phyloP scores from a whole-genome alignment of 2,329 filamentous ascomycete species.

The Cadophora gregata region DNA sequence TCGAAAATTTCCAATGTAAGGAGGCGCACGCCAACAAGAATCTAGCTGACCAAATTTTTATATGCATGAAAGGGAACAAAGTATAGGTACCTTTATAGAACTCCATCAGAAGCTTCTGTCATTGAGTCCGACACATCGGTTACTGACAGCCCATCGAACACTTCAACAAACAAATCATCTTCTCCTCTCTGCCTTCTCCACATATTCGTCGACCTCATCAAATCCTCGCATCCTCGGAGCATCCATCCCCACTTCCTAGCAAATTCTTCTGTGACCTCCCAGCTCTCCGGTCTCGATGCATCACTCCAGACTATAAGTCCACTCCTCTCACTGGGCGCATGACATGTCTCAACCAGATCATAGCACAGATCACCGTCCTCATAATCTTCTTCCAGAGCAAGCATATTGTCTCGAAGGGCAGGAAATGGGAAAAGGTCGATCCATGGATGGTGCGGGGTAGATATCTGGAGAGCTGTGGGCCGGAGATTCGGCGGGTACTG shows the following conservation, averaged over 20 bases:
- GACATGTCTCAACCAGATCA: conserved; percentile 33
- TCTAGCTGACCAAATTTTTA: neutral
- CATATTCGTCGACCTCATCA: conserved; percentile 46
- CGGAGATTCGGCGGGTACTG: conserved; percentile 31
- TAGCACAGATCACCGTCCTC: conserved; percentile 36
- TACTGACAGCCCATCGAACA: neutral
- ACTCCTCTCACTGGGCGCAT: conserved; percentile 30
- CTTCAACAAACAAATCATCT: conserved; percentile 9
- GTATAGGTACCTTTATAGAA: neutral
- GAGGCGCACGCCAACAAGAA: too few species aligned
- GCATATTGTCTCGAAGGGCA: conserved; percentile 45
- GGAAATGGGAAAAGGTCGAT: conserved; percentile 48
- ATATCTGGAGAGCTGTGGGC: conserved; percentile 44
- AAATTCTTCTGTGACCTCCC: conserved; percentile 49
- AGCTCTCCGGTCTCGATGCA: conserved; percentile 44
- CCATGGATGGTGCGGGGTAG: conserved; percentile 46
- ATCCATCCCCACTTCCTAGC: conserved; percentile 46
- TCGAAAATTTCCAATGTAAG: too few species aligned
- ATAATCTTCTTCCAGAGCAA: conserved; percentile 35
- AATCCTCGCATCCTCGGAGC: conserved; percentile 44
- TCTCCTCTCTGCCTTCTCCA: conserved; percentile 47
- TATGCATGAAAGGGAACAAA: neutral
- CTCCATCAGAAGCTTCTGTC: neutral
- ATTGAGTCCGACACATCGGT: neutral
- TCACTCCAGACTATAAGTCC: conserved; percentile 46